Conservation (phyloP, 2,329 filamentous ascomycete species). For the Furcasterigmium sp. region DNA sequence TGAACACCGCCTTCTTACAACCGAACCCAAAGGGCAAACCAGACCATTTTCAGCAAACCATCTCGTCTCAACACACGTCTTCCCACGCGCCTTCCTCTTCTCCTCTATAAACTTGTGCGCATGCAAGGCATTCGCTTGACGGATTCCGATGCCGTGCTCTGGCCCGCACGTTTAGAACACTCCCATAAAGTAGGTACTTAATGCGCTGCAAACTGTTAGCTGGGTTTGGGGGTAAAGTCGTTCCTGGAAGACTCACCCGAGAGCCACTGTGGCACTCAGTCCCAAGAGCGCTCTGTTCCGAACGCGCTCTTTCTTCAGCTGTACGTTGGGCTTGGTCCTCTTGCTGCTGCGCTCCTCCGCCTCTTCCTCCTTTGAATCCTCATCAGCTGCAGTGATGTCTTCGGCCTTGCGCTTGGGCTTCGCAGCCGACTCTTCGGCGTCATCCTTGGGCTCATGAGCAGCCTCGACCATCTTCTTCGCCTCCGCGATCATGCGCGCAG, state of each 20-base stretch:
- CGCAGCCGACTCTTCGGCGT: slow-evolving; percentile 22
- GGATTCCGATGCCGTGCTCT: neutral
- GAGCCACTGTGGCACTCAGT: slow-evolving; percentile 77
- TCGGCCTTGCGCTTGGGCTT: slow-evolving; percentile 70
- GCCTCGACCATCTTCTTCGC: slow-evolving; percentile 85
- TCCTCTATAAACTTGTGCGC: too few relatives aligned
- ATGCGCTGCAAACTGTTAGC: slow-evolving; percentile 26
- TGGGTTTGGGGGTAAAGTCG: neutral
- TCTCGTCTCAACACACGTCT: too few relatives aligned
- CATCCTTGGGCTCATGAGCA: slow-evolving; percentile 37
- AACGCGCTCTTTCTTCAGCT: slow-evolving; percentile 80
- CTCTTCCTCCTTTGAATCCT: slow-evolving; percentile 42
- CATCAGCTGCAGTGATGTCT: slow-evolving; percentile 63
- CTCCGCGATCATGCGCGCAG: slow-evolving; percentile 76
- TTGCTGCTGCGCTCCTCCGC: slow-evolving; percentile 55
- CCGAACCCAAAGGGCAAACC: too few relatives aligned
- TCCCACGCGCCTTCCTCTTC: too few relatives aligned
- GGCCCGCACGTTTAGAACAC: slow-evolving; percentile 30
- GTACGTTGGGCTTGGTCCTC: slow-evolving; percentile 74
- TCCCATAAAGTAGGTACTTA: slow-evolving; percentile 48
- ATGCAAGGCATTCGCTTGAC: too few relatives aligned
- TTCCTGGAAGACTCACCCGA: slow-evolving; percentile 69
- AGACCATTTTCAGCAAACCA: too few relatives aligned
- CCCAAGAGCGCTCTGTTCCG: slow-evolving; percentile 81
- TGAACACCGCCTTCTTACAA: slow-evolving; percentile 1